Conservation (phyloP, 192 early-diverging fungal genomes). For the Kappamyces sp. region DNA sequence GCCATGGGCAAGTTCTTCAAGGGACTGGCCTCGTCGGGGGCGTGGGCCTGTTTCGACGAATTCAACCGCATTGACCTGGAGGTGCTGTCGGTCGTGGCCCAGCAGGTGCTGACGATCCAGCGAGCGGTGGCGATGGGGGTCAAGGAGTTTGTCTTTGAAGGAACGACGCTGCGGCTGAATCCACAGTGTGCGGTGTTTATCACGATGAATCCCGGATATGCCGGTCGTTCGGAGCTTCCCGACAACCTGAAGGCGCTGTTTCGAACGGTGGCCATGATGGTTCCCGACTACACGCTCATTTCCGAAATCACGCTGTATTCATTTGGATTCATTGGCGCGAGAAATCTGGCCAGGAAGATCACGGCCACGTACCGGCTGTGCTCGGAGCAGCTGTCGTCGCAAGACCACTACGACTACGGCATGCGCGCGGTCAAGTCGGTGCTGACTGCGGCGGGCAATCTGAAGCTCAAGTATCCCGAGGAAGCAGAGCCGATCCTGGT, state of each 20-base stretch:
- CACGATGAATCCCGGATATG: slow-evolving; percentile 66
- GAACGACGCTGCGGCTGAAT: slow-evolving; percentile 45
- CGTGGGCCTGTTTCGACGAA: slow-evolving; percentile 64
- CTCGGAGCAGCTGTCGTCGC: slow-evolving; percentile 56
- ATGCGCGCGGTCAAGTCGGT: slow-evolving; percentile 62
- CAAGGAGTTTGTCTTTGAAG: slow-evolving; percentile 59
- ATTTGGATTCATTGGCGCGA: slow-evolving; percentile 57
- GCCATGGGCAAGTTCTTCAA: slow-evolving; percentile 68
- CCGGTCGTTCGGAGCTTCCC: slow-evolving; percentile 47
- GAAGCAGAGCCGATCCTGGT: slow-evolving; percentile 56
- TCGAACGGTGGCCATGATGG: slow-evolving; percentile 59
- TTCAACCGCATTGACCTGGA: slow-evolving; percentile 62
- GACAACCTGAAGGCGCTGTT: slow-evolving; percentile 50
- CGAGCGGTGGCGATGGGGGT: slow-evolving; percentile 47
- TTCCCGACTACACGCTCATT: slow-evolving; percentile 59
- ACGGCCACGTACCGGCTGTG: slow-evolving; percentile 53
- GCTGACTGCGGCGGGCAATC: slow-evolving; percentile 52
- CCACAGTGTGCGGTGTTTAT: slow-evolving; percentile 60
- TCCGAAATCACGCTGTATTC: slow-evolving; percentile 59
- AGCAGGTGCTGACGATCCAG: slow-evolving; percentile 62
- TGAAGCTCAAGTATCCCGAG: slow-evolving; percentile 59
- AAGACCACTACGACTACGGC: slow-evolving; percentile 63
- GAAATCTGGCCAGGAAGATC: slow-evolving; percentile 54
- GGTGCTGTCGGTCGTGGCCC: slow-evolving; percentile 58
- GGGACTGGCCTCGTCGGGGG: slow-evolving; percentile 52